Base-by-base conservation (phyloP, 2,329 filamentous ascomycete species). In the Cyphellophora attinorum region DNA sequence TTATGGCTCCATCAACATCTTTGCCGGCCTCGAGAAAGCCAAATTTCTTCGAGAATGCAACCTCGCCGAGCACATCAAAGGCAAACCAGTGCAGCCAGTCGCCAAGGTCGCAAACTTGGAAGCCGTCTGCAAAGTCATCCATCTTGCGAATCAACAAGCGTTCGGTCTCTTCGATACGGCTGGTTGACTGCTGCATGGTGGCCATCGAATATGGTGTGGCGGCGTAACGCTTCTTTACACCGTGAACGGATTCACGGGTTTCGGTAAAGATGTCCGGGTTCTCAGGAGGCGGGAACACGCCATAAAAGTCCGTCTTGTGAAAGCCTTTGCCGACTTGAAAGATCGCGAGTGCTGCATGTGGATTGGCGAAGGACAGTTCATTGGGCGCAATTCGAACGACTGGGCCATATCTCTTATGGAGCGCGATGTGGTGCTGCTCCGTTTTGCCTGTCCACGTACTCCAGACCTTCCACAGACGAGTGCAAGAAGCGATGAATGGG, bases 241-340 rank as follows among this genome's bases (percentile, higher is more conserved):
- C 67, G 49, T 74, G 70, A n/a, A 68, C 64, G 5, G 64, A 58
- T 52, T 73, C 69, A 34, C 68, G 58, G 11, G 59, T 64, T 50
- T 74, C 70, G 27, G 70, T 73, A 53, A 74, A 74, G 49, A 74
- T 72, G 40, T 74, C 70, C 5, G 70, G 68, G 53, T 73, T 72
- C 52, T 71, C 67, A 0, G 67, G 63, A 3, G 70, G 70, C 18
- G 69, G 69, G 47, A 74, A 74, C 5, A 74, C 69, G 25, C 51
- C 56, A 47, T 72, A 72, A 42, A 71, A 72, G 37, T 61, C 53
- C 3, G 68, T 70, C 57, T 72, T 72, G 54, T 64, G 60, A 53
- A 70, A 70, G 13, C 64, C 59, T 50, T 68, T 69, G 5, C 68
- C 68, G 1, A 67, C 67, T 29, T 59, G 60, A 17, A 71, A 55